A percentile compares a stretch with the other conserved stretches of the same genome.
These are phyloP conservation scores for Trypanosoma caninum DNA, from an alignment of 208 protist genomes.

Conservation along the genomic window DNA sequence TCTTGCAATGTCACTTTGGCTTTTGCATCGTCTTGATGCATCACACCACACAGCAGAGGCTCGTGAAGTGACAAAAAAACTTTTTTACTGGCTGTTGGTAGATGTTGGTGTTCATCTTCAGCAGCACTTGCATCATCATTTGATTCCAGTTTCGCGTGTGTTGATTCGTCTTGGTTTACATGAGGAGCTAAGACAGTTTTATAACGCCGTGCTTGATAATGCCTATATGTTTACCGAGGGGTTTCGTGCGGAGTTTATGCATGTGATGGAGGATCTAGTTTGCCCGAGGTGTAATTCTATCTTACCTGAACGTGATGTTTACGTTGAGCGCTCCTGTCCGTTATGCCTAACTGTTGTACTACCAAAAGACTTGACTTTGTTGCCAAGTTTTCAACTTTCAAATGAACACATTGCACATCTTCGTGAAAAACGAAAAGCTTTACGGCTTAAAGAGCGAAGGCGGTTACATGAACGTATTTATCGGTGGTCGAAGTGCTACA, in stretches of 20 bases:
- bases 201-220: constrained; percentile 83
- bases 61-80: constrained; percentile 50
- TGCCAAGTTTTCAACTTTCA: constrained; percentile 72
- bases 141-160: constrained; percentile 65
- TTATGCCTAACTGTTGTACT: constrained; percentile 65
- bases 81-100: constrained; percentile 80
- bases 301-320: constrained; percentile 50
- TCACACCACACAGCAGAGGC: constrained; percentile 74
- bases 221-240: constrained; percentile 53
- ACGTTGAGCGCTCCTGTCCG: constrained; percentile 55
- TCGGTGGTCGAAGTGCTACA: constrained; percentile 19
- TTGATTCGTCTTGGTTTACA: constrained; percentile 66
- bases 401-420: constrained; percentile 55
- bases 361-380: constrained; percentile 37
- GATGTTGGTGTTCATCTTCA: constrained; percentile 83
- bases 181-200: constrained; percentile 63
- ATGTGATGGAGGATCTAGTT: constrained; percentile 67
- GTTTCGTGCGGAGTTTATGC: constrained; percentile 67
- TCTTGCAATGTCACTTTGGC: constrained; percentile 77
- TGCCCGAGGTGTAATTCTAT: constrained; percentile 69
- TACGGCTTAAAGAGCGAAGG: constrained; percentile 33
- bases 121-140: constrained; percentile 57
- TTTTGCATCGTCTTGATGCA: constrained; percentile 70
- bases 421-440: constrained; percentile 37
- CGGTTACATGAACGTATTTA: constrained; percentile 41